Evolutionary conservation across 148 eudicot species (phyloP).

Genomic region (Diospyros kaki): DNA sequence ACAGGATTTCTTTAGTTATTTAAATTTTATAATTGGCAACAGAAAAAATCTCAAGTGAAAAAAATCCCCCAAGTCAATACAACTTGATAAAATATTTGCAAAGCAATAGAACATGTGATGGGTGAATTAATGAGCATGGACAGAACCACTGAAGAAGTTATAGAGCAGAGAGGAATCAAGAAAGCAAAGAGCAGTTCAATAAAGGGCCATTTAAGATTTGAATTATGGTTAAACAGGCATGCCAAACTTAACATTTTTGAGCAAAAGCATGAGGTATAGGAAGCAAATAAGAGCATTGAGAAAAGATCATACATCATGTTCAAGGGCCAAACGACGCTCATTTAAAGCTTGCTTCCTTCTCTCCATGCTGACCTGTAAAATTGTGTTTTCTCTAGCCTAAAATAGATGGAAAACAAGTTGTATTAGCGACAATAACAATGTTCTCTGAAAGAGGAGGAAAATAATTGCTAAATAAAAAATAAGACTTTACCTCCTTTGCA

Average conservation of each 20-base stretch:
- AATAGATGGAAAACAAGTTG: conserved; percentile 16
- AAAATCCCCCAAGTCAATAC: too few relatives aligned
- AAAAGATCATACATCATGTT: conserved; percentile 73
- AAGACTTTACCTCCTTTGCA: conserved; percentile 76
- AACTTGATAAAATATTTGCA: too few relatives aligned
- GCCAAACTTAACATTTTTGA: not conserved
- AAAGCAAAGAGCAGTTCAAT: not conserved
- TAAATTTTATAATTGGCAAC: too few relatives aligned
- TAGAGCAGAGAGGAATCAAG: not conserved
- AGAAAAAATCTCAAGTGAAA: too few relatives aligned
- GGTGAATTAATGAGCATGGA: too few relatives aligned
- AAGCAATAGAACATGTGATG: too few relatives aligned
- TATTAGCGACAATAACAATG: conserved; percentile 7
- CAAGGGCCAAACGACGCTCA: conserved; percentile 97
- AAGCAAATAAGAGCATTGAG: not conserved
- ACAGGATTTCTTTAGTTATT: too few relatives aligned
- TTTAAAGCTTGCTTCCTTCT: conserved; percentile 98
- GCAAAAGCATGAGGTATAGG: not conserved
- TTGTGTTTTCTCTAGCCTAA: conserved; percentile 94
- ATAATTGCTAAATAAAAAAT: not conserved
- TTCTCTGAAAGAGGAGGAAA: not conserved
- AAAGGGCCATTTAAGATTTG: too few relatives aligned
- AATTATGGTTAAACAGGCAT: too few relatives aligned
- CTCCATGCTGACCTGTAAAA: conserved; percentile 97
- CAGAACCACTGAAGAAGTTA: not conserved